These are phyloP conservation scores for Ophiobolus disseminans DNA, from an alignment of 2,329 filamentous ascomycete species.

Conservation along the genomic window DNA sequence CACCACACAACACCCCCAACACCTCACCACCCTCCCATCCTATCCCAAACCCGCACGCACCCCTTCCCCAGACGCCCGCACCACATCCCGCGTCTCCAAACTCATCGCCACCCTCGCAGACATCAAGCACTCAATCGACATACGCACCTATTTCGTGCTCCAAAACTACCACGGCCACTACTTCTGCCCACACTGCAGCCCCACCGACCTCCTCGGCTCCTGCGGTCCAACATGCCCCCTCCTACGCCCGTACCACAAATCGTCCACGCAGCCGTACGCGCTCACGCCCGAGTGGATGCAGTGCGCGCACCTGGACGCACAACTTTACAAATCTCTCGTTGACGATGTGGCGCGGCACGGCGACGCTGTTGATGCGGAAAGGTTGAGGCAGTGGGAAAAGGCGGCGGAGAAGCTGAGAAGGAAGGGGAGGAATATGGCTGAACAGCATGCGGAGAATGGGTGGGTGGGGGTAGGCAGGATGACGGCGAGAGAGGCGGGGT, in stretches of 20 bases:
- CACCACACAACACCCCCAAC: not conserved
- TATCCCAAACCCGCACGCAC: not conserved
- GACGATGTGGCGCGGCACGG: not conserved
- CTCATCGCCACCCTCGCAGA: not conserved
- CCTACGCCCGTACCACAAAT: not conserved
- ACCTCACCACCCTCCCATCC: not conserved
- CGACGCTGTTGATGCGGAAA: not conserved
- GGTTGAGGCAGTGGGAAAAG: not conserved
- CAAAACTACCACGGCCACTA: not conserved
- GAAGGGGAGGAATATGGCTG: not conserved
- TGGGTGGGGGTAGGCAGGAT: not conserved
- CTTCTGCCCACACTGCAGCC: slow-evolving; percentile 5
- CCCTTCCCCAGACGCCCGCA: not conserved
- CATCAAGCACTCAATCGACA: not conserved
- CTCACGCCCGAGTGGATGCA: not conserved
- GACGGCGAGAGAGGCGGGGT: not conserved
- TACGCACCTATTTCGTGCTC: not conserved
- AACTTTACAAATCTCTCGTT: not conserved
- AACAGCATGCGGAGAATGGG: too few species aligned
- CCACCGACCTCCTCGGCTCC: not conserved
- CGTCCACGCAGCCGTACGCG: not conserved
- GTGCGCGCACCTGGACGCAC: not conserved
- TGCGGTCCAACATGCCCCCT: slow-evolving; percentile 8
- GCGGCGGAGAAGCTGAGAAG: not conserved
- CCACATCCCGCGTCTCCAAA: not conserved